These are phyloP conservation scores for Teunomyces tritomae DNA, from an alignment of 805 yeast species.

Conservation along the genomic window DNA sequence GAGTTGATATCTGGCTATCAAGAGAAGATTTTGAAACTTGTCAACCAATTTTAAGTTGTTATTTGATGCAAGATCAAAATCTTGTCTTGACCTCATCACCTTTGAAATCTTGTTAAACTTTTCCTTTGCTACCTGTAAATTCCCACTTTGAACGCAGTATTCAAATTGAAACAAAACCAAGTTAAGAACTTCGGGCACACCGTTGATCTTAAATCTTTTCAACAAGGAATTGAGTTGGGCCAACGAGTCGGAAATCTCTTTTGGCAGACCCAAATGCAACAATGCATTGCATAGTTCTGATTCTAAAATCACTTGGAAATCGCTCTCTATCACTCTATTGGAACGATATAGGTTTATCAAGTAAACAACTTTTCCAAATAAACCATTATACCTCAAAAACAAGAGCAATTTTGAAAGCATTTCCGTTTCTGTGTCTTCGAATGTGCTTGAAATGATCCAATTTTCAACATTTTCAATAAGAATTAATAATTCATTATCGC, in stretches of 20 bases:
- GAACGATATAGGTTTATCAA: slow-evolving; percentile 20
- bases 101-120: slow-evolving; percentile 22
- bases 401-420: slow-evolving; percentile 21
- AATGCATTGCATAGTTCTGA: slow-evolving; percentile 13
- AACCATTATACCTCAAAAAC: slow-evolving; percentile 27
- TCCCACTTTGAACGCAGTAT: slow-evolving; percentile 17
- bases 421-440: slow-evolving; percentile 20
- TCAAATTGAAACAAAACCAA: slow-evolving; percentile 33
- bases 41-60: slow-evolving; percentile 11
- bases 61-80: slow-evolving; percentile 21
- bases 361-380: slow-evolving; percentile 18
- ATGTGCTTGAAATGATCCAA: slow-evolving; percentile 10
- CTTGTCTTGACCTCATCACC: slow-evolving; percentile 25
- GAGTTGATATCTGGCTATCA: slow-evolving; percentile 36
- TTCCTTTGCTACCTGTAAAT: slow-evolving; percentile 17
- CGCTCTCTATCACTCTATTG: background rate
- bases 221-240: slow-evolving; percentile 13
- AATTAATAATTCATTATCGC: slow-evolving; percentile 10
- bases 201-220: slow-evolving; percentile 8
- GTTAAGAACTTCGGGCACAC: slow-evolving; percentile 15
- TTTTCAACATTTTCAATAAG: slow-evolving; percentile 9
- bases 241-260: slow-evolving; percentile 15
- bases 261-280: slow-evolving; percentile 3
- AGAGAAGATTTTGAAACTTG: slow-evolving; percentile 24
- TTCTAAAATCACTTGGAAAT: slow-evolving; percentile 8